Conservation (phyloP, 495 filamentous ascomycete species). For the Ascobolus immersus region DNA sequence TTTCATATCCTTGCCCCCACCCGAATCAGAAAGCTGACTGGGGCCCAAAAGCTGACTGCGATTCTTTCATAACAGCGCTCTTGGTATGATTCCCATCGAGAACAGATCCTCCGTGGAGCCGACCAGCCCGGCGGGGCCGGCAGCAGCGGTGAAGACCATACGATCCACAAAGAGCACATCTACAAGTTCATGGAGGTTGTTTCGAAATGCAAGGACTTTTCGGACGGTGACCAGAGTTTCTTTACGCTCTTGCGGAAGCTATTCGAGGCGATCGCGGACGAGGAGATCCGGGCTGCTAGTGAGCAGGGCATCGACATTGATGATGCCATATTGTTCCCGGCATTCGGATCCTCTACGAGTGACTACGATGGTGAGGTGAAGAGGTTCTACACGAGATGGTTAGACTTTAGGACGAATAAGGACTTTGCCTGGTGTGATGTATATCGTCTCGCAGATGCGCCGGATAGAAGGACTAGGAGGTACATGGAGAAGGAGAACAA, state of each 20-base stretch:
- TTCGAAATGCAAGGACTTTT: conserved; percentile 43
- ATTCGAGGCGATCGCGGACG: conserved; percentile 56
- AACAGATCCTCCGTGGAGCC: conserved; percentile 46
- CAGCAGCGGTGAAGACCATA: conserved; percentile 12
- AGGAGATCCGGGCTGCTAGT: conserved; percentile 48
- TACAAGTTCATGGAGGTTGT: conserved; percentile 13
- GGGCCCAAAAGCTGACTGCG: too few species aligned
- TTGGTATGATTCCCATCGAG: conserved; percentile 91
- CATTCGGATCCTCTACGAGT: conserved; percentile 41
- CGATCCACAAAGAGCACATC: conserved; percentile 12
- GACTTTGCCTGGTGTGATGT: conserved; percentile 70
- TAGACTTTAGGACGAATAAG: conserved; percentile 58
- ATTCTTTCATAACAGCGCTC: conserved; percentile 32
- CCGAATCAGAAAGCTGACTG: not conserved
- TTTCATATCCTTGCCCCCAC: not conserved
- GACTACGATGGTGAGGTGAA: conserved; percentile 42
- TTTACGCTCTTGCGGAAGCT: conserved; percentile 47
- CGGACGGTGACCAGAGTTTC: conserved; percentile 54
- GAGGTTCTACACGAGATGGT: conserved; percentile 64
- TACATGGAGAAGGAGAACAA: conserved; percentile 92
- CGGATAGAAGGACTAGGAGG: conserved; percentile 57
- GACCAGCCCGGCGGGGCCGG: conserved; percentile 13
- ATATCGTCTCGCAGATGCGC: conserved; percentile 59
- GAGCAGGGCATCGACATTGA: conserved; percentile 32
- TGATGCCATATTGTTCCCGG: conserved; percentile 30